These are phyloP conservation scores for Aurantiochytrium sp. DNA, from an alignment of 108 stramenopile genomes.

Conservation along the genomic window DNA sequence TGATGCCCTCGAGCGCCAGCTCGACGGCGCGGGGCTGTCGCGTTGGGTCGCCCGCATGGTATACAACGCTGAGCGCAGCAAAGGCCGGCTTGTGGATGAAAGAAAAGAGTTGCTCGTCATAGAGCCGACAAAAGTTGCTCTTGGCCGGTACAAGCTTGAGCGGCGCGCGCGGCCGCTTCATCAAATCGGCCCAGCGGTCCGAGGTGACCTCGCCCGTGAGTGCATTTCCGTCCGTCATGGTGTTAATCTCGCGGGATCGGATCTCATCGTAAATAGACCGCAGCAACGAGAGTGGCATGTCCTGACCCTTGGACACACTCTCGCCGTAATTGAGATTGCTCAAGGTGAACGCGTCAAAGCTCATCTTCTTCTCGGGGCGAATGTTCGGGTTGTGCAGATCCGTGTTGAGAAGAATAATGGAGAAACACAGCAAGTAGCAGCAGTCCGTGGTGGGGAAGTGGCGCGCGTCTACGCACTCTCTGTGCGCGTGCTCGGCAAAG, in stretches of 20 bases:
- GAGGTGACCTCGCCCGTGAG: conserved; percentile 11
- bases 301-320: conserved; percentile 75
- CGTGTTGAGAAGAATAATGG: conserved; percentile 85
- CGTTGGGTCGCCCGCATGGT: neutral
- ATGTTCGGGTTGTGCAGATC: conserved; percentile 81
- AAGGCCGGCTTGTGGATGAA: conserved; percentile 9
- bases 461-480: neutral
- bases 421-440: conserved; percentile 77
- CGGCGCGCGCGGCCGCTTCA: neutral
- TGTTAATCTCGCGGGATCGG: conserved; percentile 60
- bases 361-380: conserved; percentile 76
- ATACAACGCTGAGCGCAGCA: neutral
- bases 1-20: neutral
- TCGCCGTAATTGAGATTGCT: conserved; percentile 58
- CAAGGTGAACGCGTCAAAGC: conserved; percentile 71
- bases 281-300: conserved; percentile 66
- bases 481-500: conserved; percentile 48
- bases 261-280: conserved; percentile 70
- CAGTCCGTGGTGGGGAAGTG: conserved; percentile 76
- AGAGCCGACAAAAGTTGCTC: neutral
- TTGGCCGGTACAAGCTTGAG: neutral
- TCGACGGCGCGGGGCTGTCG: neutral
- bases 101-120: conserved; percentile 1
- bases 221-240: conserved; percentile 23
- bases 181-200: neutral